Evolutionary conservation across 768 basidiomycete species (phyloP), one percentile per base, ranked within the genome.

Genomic region (Pisolithus sp.): DNA sequence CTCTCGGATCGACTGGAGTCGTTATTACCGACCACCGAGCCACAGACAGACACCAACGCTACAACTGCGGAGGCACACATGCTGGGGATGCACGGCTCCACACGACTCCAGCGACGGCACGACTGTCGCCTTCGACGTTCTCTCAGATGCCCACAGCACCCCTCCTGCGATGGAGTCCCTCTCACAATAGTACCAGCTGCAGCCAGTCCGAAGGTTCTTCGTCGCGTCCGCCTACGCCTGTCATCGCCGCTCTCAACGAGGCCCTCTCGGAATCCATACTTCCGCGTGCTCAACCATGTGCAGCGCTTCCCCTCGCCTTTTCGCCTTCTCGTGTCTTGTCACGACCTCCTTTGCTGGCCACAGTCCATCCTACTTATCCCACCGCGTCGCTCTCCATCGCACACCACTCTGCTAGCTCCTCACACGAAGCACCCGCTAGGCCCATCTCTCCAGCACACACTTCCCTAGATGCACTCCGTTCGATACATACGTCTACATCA

Each of bases 401-500:
- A 10, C 57, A 55, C 38, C 57, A 45, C 38, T 54, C 56, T 31
- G 49, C 55, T 42, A 56, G 50, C 42, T 61, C 53, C 37, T 64
- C 52, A 48, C 62, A 55, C 45, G 49, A 36, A 34, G 38, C 52
- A 56, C 58, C 56, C 51, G 53, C 54, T 51, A 44, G 63, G 63
- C 59, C 26, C 26, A 26, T 26, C 26, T 26, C 26, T 26, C 26
- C 76, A 2, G 60, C 67, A 6, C 68, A 67, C 23, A 75, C 82
- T 3, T 86, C 84, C 4, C 46, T 86, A 36, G 83, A 84, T 48
- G 64, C 78, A 6, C 77, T 85, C 34, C 81, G 83, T 50, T 75
- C 73, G 3, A 62, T 71, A 49, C 59, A 69, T 31, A 62, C 62
- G 21, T 60, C 66, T 30, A 15, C 59, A 59, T 62, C 49, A 63